phyloP scores from a whole-genome alignment of 2,329 filamentous ascomycete genomes.

The Nemania abortiva region DNA sequence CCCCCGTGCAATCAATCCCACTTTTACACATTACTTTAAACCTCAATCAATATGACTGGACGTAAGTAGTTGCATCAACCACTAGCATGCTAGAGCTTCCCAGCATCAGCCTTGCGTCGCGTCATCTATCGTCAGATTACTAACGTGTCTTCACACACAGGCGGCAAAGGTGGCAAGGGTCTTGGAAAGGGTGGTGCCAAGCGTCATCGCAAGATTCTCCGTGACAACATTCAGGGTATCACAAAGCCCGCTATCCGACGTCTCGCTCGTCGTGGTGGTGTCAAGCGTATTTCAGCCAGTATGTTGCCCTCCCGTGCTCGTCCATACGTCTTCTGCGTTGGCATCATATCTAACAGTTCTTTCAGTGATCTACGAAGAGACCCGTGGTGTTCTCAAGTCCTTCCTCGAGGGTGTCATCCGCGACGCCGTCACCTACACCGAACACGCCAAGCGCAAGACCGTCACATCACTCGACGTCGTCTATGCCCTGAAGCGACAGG shows the following conservation, averaged over 20 bases:
- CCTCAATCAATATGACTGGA: slow-evolving; percentile 52
- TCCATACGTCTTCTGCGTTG: no score
- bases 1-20: slow-evolving; percentile 30
- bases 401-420: slow-evolving; percentile 86
- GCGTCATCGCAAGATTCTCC: slow-evolving; percentile 98
- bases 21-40: slow-evolving; percentile 28
- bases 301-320: no score
- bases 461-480: slow-evolving; percentile 75
- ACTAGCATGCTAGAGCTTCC: no score
- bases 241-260: slow-evolving; percentile 98
- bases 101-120: no score
- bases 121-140: background rate
- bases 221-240: slow-evolving; percentile 99
- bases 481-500: slow-evolving; percentile 73
- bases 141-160: slow-evolving; percentile 59
- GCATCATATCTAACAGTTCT: no score
- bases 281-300: slow-evolving; percentile 99
- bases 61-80: slow-evolving; percentile 60
- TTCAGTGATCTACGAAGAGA: slow-evolving; percentile 89
- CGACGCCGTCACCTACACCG: slow-evolving; percentile 83
- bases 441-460: slow-evolving; percentile 84
- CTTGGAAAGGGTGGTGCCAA: slow-evolving; percentile 98
- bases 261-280: slow-evolving; percentile 99
- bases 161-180: slow-evolving; percentile 96
- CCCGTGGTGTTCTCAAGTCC: slow-evolving; percentile 84